Base-by-base conservation (phyloP, 495 filamentous ascomycete species). In the Podospora pseudocomata region DNA sequence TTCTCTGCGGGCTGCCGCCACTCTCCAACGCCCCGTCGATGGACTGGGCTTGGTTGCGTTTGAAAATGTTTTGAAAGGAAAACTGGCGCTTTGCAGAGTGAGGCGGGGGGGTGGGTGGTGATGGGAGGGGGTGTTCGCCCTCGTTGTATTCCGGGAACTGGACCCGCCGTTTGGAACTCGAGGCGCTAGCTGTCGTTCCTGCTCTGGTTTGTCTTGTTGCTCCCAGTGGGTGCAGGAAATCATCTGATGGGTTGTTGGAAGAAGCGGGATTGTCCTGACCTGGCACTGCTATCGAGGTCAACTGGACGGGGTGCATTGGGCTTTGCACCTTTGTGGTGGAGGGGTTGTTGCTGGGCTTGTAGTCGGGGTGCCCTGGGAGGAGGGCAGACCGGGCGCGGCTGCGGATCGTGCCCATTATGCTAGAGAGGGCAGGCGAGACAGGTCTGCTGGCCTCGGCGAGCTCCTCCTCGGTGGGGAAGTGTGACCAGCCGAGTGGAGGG, bases 401-500 rank as follows among this genome's bases (percentile, higher is more conserved):
- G 60, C 89, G 86, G 65, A 91, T 84, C 58, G 83, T 88, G 58
- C 87, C 83, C 27, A 91, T 77, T 71, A 93, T 77, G 67, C 80
- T 86, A 39, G 83, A 86, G 53, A 87, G 80, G 69, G 83, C 81
- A 19, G 79, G 82, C 2, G 84, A 82, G 65, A 73, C 69, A 53
- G 80, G 78, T 20, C 81, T 84, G 58, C 80, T 79, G 6, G 85
- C 79, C 64, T 86, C 86, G 44, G 79, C 77, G 2, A 81, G 84
- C 66, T 90, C 85, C 57, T 88, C 86, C 11, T 87, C 81, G 30
- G 85, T 87, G 0, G 93, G 94, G 78, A 97, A 92, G 32, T 86
- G 87, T 0, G 93, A 89, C 90, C 97, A 95, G 15, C 95, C 94
- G 6, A 96, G 79, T 0, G 95, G 95, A 19, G 92, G 93, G 70